Conservation (phyloP, 2,329 filamentous ascomycete species). For the Myotisia sp. region DNA sequence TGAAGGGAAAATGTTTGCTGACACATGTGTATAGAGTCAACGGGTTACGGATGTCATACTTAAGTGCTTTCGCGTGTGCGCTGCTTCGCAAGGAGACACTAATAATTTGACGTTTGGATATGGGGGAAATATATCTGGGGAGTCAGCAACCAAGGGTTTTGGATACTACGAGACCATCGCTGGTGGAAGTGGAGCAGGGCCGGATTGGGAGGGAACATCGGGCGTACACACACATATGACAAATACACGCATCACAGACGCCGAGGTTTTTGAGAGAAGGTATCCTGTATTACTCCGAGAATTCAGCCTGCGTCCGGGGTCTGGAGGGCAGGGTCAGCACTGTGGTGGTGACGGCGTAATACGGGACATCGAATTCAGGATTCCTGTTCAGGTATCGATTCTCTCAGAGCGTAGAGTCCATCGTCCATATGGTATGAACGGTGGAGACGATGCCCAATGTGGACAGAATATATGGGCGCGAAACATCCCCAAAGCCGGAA, state of each 20-base stretch:
- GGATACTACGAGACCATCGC: conserved; percentile 77
- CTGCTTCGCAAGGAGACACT: conserved; percentile 60
- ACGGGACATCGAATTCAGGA: conserved; percentile 66
- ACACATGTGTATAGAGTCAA: conserved; percentile 35
- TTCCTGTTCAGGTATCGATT: conserved; percentile 62
- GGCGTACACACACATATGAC: conserved; percentile 80
- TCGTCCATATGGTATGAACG: conserved; percentile 63
- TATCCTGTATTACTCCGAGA: conserved; percentile 61
- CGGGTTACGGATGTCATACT: conserved; percentile 66
- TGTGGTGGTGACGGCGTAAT: conserved; percentile 63
- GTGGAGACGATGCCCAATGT: conserved; percentile 60
- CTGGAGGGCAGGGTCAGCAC: conserved; percentile 51
- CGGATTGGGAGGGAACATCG: conserved; percentile 56
- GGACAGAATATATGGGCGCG: conserved; percentile 77
- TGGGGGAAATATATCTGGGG: conserved; percentile 47
- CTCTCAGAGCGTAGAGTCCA: conserved; percentile 59
- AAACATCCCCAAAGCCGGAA: conserved; percentile 40
- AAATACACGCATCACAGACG: conserved; percentile 70
- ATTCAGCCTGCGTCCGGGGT: conserved; percentile 50
- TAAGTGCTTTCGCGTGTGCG: conserved; percentile 59
- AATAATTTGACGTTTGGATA: conserved; percentile 70
- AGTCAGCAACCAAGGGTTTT: conserved; percentile 47
- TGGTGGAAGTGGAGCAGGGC: conserved; percentile 60
- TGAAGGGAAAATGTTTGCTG: background rate
- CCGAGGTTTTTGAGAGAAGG: conserved; percentile 62